Base-by-base conservation (phyloP, 1,284 basidiomycete genomes). In the Afroboletus lepidellus region DNA sequence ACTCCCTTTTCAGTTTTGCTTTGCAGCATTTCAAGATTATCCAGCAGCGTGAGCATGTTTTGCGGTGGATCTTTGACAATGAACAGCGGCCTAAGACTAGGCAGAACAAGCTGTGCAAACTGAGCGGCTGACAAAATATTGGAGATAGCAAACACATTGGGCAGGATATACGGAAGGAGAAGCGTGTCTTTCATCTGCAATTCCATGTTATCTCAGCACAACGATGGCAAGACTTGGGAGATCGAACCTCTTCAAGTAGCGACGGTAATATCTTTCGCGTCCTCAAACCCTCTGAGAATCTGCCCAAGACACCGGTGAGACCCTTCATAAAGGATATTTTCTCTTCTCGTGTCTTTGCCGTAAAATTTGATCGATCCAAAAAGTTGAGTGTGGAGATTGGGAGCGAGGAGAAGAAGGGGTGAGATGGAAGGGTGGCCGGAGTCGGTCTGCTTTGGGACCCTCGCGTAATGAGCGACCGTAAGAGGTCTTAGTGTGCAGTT, bases 341-440 rank as follows among this genome's bases (percentile, higher is more conserved):
- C 69, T 98, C 97, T 72, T 98, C 95, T 48, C 90, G 77, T 3
- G 93, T 87, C 69, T 98, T 96, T 1, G 93, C 86, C 2, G 94
- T 92, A 67, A 99, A 99, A 54, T 87, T 95, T 13, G 95, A 92
- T 5, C 96, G 85, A 64, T 98, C 96, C 55, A 99, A 77, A 73
- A 98, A 99, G 65, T 94, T 96, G 33, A 99, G 80, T 0, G 96
- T 98, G 1, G 93, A 96, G 32, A 99, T 95, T 15, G 96, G 91
- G n/a, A 98, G 77, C 8, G 94, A 95, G 5, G 93, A 96, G 74
- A 99, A 99, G 78, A 97, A 98, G 0, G 89, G 69, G 60, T 93
- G 87, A 0, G 86, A 80, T 8, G 92, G 87, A 36, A 99, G 83
- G 1, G 86, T 83, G 3, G 81, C 74, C 3, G 96, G 90, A 0